Percentiles rank a stretch among this genome's conserved stretches.
Conservation (phyloP, 148 eudicot species). For the Silene uniflora region DNA sequence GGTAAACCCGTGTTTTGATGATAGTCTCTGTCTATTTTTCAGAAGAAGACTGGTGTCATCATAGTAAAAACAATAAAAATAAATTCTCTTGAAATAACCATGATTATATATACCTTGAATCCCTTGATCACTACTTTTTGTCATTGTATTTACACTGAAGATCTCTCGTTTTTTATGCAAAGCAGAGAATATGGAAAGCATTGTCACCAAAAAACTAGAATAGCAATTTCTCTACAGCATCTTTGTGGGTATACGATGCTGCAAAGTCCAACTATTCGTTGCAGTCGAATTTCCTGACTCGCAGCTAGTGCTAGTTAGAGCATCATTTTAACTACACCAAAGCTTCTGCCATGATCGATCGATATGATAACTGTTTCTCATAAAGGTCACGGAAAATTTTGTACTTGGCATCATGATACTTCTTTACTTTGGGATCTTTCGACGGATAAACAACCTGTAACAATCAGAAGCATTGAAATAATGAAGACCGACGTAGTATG, state of each 20-base stretch:
- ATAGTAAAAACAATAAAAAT: no score
- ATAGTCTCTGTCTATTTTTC: no score
- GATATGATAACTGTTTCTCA: conserved; percentile 65
- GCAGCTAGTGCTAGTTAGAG: not conserved
- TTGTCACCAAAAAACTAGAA: no score
- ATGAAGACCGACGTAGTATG: not conserved
- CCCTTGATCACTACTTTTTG: no score
- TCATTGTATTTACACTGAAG: no score
- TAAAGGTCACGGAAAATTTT: conserved; percentile 71
- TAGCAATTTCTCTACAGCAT: not conserved
- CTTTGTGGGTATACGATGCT: not conserved
- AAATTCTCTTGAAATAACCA: no score
- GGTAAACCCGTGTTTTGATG: no score
- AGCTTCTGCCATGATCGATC: conserved; percentile 66
- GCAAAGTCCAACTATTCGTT: not conserved
- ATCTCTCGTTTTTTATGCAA: not conserved
- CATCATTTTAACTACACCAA: conserved; percentile 23
- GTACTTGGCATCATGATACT: conserved; percentile 90
- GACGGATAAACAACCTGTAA: conserved; percentile 79
- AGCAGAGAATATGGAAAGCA: not conserved
- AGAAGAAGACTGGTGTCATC: no score
- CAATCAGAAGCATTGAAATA: conserved; percentile 5
- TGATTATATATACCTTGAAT: no score
- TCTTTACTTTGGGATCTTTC: conserved; percentile 67
- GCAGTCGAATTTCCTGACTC: not conserved